Base-by-base conservation (phyloP, 306 rosid species). In the Luffa aegyptiaca region DNA sequence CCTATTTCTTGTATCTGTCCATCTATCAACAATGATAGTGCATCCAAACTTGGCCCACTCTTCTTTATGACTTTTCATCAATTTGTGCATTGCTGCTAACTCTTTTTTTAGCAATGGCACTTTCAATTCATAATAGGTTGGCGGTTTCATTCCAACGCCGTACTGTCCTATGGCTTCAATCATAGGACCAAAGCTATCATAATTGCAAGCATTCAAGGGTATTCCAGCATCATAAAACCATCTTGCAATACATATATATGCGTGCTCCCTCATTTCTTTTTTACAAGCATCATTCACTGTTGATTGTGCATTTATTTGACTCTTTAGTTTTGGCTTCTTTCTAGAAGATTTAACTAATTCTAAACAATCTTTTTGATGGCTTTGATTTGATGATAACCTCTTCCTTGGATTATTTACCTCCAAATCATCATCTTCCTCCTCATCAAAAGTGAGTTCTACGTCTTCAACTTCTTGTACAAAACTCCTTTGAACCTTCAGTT, bases 161-260 rank as follows among this genome's bases (percentile, higher is more conserved):
- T 16, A 68, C 44, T 42, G 51, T 68, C 31, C 51, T 7, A 26
- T 65, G 18, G 58, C 77, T 26, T 72, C 57, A 48, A 12, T 48
- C 42, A 72, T 48, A 14, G n/a, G 59, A 48, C 58, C 77, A 73
- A 74, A 74, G 20, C 78, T 74, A 49, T 52, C 78, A 74, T 33
- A 74, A 17, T 48, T 74, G 55, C 21, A 13, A 74, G 62, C 21
- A 74, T 33, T 35, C 8, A 52, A 33, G 26, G 33, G 59, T 33
- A 74, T 51, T 35, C 45, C 62, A 48, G 31, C 78, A 51, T 74
- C 78, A 41, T 69, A 69, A 17, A 69, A 37, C 75, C 75, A 74
- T 74, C 46, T 74, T 21, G 41, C 57, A 31, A 46, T 72, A 45
- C 37, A 10, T 11, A 4, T 10, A 26, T 11, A 72, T 10, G 41